Evolutionary conservation across 2,329 filamentous ascomycete species (phyloP).

Genomic region (Pseudocercospora macadamiae): DNA sequence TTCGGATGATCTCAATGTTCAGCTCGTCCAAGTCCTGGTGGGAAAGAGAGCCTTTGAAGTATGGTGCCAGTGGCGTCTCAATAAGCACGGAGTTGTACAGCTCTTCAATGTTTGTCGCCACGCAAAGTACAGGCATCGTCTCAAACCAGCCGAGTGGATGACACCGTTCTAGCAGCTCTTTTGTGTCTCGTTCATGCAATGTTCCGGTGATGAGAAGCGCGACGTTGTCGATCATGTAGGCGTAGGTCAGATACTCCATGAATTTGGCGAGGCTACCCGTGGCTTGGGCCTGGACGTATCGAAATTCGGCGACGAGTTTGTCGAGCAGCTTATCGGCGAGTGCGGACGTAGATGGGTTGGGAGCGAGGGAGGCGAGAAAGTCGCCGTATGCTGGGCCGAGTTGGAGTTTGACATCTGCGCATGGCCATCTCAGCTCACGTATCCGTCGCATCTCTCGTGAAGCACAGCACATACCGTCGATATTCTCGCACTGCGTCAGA

Average conservation of each 20-base stretch:
- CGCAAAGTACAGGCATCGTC: conserved; percentile 96
- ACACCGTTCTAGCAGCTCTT: conserved; percentile 91
- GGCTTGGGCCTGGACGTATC: conserved; percentile 92
- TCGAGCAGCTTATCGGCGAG: conserved; percentile 95
- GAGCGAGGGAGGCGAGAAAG: conserved; percentile 89
- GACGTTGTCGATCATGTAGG: conserved; percentile 99
- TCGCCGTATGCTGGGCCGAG: conserved; percentile 96
- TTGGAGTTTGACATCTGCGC: conserved; percentile 90
- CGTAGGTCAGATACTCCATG: conserved; percentile 97
- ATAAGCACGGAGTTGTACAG: conserved; percentile 97
- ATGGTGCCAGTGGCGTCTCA: conserved; percentile 91
- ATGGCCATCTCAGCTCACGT: conserved; percentile 18
- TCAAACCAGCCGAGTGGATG: conserved; percentile 99
- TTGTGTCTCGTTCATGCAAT: conserved; percentile 93
- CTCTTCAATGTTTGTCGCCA: conserved; percentile 97
- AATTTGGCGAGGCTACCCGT: conserved; percentile 90
- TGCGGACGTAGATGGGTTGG: conserved; percentile 93
- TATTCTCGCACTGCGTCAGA: conserved; percentile 94
- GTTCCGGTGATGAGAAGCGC: conserved; percentile 97
- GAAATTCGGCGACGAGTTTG: conserved; percentile 96
- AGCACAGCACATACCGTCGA: conserved; percentile 70
- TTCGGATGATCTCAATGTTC: conserved; percentile 98
- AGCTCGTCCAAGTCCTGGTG: conserved; percentile 97
- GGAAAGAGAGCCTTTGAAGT: conserved; percentile 95
- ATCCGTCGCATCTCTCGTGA: neutral